Evolutionary conservation across 176 grass and related monocot genomes (phyloP).

Genomic region (Triticum monococcum): DNA sequence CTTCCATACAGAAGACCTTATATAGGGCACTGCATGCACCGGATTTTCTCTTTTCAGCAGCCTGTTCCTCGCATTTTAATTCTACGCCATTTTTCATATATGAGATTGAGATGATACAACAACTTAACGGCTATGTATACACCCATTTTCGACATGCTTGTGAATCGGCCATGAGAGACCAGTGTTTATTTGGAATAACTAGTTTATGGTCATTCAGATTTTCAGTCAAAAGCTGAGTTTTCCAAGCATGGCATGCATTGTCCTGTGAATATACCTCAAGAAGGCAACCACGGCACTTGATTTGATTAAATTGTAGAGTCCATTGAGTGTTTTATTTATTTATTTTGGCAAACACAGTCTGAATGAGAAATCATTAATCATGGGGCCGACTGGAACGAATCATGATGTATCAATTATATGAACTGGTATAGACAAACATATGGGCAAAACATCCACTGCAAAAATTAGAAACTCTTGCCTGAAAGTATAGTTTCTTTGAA

Average conservation of each 20-base stretch:
- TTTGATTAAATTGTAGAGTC: not conserved
- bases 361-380: slow-evolving; percentile 6
- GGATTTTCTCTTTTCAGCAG: not conserved
- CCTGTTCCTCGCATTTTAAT: not conserved
- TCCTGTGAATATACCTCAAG: not conserved
- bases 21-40: not conserved
- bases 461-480: slow-evolving; percentile 54
- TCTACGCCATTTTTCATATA: not conserved
- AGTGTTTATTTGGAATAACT: not conserved
- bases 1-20: too few relatives aligned
- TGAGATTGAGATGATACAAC: not conserved
- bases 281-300: not conserved
- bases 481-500: slow-evolving; percentile 91
- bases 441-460: not conserved
- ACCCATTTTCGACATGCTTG: not conserved
- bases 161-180: not conserved
- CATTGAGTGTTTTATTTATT: not conserved
- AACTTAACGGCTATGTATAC: not conserved
- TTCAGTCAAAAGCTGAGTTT: not conserved
- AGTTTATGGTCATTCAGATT: not conserved
- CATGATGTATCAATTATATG: not conserved
- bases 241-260: not conserved
- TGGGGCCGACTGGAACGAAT: not conserved
- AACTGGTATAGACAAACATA: not conserved
- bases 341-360: not conserved